Evolutionary conservation across 192 early-diverging fungal species (phyloP), one percentile per base, ranked within the genome.

Genomic region (Phycomyces blakesleeanus): DNA sequence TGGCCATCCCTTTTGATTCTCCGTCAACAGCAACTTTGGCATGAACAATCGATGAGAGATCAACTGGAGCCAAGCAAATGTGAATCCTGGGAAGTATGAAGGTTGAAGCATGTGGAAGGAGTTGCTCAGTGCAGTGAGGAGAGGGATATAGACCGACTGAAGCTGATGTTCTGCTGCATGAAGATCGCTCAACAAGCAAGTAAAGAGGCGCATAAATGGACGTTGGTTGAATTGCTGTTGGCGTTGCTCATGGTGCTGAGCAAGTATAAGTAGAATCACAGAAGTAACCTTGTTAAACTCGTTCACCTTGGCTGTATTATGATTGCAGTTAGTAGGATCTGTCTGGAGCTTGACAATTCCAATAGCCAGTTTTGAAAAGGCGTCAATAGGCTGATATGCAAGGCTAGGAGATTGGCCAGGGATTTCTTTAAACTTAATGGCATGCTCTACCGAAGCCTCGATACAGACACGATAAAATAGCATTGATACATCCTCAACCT

Each of bases 31-130:
- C 29, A 97, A 78, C 47, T 90, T 90, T 21, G 95, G 89, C 91
- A 99, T 90, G 61, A 96, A 93, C 67, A 85, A 85, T 0, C 95
- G 81, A 71, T 99, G 97, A 25, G 95, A 92, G 34, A 95, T 89
- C 57, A 99, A 78, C 71, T 91, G 89, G 20, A 97, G 78, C 95
- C 97, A 99, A 39, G 91, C 89, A 71, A 94, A 96, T 21, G 88
- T 87, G 68, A 97, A 97, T 12, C 93, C 93, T 49, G 97, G 95
- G 63, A 99, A 85, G 58, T 86, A 84, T 18, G 82, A 68, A 20
- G 97, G 97, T 59, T 89, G 87, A 51, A 99, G 67, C 1, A 92
- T 88, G 63, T 87, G 79, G 72, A 99, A 86, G 16, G 93, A 87
- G 55, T 92, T 89, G 67, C 86, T 87, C 39, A 91, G 80, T 24